Base-by-base conservation (phyloP, 1,284 basidiomycete species). In the Pascua sp. region DNA sequence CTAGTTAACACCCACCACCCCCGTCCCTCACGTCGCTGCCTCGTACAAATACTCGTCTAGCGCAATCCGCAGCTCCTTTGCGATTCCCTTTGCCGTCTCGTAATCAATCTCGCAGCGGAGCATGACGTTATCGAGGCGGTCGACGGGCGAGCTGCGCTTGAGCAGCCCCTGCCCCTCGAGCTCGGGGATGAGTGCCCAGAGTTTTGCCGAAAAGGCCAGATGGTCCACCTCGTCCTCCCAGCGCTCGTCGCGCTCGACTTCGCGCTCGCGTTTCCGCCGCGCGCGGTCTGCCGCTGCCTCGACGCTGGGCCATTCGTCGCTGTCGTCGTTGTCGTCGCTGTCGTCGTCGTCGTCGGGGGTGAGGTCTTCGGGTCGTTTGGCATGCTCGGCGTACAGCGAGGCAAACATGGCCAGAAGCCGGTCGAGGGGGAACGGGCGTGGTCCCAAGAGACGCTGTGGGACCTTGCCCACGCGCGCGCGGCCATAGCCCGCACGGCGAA, bases 391-490 rank as follows among this genome's bases (percentile, higher is more conserved):
- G 41, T 93, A 77, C 9, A 97, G 77, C 0, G 86, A 83, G 2
- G 90, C 90, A 8, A 94, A 82, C 54, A 96, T 88, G 0, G 91
- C 90, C 1, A 92, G 71, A 51, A 96, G 76, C 17, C 93, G 79
- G 69, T 96, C 93, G 1, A 95, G 76, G 0, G 89, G 84, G 70
- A 95, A 95, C 0, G 88, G 75, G 47, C 83, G 81, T 1, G 93
- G 93, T 0, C 93, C 92, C 5, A 89, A 77, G 7, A 93, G 81
- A 18, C 86, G 81, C 72, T 91, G 90, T 0, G 91, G 85, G 50
- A 75, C 74, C 55, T 74, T 77, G 45, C 71, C 75, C 7, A 68
- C 61, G 16, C 71, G 59, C 24, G 62, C 61, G 59, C 67, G 62
- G 18, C 71, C 76, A 65, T 69, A 78, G 24, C 71, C 78, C 59